Conservation (phyloP, 495 filamentous ascomycete species). For the Daldinia concentrica region DNA sequence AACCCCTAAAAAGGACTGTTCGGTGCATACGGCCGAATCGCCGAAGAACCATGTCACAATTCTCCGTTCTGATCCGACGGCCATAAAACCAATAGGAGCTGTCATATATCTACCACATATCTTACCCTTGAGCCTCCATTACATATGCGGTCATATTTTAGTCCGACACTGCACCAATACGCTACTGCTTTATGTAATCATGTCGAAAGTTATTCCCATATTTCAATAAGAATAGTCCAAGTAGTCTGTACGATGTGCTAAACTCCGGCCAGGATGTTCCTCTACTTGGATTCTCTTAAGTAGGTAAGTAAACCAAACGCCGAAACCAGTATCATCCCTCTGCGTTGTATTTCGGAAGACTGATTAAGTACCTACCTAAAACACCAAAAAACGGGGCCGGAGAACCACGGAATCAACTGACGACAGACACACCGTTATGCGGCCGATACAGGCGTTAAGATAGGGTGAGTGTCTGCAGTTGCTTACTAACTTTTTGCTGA, state of each 20-base stretch:
- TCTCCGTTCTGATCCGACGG: neutral
- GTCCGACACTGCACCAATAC: neutral
- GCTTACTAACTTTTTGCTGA: neutral
- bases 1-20: neutral
- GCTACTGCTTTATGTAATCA: neutral
- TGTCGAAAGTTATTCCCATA: neutral
- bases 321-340: no score
- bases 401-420: neutral
- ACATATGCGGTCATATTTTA: conserved; percentile 33
- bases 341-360: conserved; percentile 8
- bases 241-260: neutral
- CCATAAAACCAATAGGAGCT: neutral
- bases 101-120: neutral
- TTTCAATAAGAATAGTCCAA: neutral
- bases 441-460: neutral
- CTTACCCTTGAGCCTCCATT: neutral
- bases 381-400: neutral
- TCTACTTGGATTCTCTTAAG: neutral
- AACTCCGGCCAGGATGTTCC: conserved; percentile 26
- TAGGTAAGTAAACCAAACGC: conserved; percentile 6
- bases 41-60: conserved; percentile 13
- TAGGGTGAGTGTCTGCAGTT: neutral
- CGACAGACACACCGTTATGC: neutral
- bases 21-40: conserved; percentile 14
- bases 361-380: neutral